A percentile compares a stretch with the other conserved stretches of the same genome.
These are phyloP conservation scores for Allium sativum DNA, from an alignment of 106 monocot species.

Conservation along the genomic window DNA sequence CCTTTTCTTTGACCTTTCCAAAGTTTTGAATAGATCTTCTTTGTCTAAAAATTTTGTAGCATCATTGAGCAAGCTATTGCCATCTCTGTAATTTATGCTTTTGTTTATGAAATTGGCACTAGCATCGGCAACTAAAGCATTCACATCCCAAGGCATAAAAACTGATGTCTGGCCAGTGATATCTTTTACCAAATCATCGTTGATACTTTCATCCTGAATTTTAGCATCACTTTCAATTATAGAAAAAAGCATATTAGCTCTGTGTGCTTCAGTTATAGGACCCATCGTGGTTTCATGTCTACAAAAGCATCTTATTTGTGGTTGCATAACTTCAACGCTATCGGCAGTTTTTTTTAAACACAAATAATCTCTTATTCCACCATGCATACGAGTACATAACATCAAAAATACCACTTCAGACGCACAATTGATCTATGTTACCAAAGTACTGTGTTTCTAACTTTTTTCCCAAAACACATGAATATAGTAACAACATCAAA, in stretches of 20 bases:
- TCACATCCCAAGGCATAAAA: conserved; percentile 80
- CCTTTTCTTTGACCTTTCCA: conserved; percentile 85
- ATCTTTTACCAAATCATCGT: conserved; percentile 44
- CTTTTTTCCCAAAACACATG: too few species aligned
- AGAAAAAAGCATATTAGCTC: conserved; percentile 44
- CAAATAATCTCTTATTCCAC: too few species aligned
- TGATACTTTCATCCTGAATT: conserved; percentile 22
- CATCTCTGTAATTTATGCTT: conserved; percentile 15
- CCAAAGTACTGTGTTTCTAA: too few species aligned
- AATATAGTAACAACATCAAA: too few species aligned
- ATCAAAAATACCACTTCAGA: too few species aligned
- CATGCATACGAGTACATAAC: too few species aligned
- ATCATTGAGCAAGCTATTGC: conserved; percentile 4
- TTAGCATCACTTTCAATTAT: conserved; percentile 29
- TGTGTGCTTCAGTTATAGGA: conserved; percentile 54
- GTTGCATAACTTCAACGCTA: conserved; percentile 53
- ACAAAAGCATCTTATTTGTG: conserved; percentile 68
- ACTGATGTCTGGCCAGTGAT: conserved; percentile 72
- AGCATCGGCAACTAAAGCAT: conserved; percentile 81
- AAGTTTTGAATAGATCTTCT: conserved; percentile 60
- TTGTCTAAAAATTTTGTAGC: conserved; percentile 12
- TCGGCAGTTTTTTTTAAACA: too few species aligned
- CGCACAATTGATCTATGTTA: too few species aligned
- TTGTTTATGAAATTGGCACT: conserved; percentile 42
- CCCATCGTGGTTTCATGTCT: conserved; percentile 75